phyloP scores from a whole-genome alignment of 306 rosid species.

The Luffa aegyptiaca region DNA sequence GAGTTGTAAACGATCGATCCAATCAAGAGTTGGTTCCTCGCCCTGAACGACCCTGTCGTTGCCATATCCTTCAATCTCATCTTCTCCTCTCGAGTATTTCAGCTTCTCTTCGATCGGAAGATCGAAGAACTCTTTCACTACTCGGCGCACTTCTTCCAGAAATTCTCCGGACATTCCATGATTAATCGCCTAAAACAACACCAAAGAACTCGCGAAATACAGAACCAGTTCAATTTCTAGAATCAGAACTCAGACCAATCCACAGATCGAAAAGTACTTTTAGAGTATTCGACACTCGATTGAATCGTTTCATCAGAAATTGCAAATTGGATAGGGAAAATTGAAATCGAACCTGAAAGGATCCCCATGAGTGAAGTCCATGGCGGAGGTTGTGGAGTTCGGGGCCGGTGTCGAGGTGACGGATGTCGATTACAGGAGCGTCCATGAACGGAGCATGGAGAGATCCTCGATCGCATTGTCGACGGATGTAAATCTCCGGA shows the following conservation, averaged over 20 bases:
- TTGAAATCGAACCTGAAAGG: conserved; percentile 22
- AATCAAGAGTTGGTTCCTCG: conserved; percentile 34
- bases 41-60: conserved; percentile 24
- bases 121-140: conserved; percentile 14
- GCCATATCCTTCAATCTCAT: conserved; percentile 43
- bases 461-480: too few species aligned
- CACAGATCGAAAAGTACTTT: too few species aligned
- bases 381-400: conserved; percentile 6
- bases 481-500: too few species aligned
- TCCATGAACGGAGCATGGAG: too few species aligned
- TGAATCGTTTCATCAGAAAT: too few species aligned
- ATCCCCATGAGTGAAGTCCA: conserved; percentile 24
- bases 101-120: conserved; percentile 38
- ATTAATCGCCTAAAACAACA: neutral
- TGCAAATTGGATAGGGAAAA: too few species aligned
- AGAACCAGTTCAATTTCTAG: too few species aligned
- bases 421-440: too few species aligned
- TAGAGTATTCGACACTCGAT: too few species aligned
- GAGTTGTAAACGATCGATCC: conserved; percentile 43
- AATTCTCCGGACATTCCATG: conserved; percentile 5
- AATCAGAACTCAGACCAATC: too few species aligned
- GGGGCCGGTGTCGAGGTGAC: too few species aligned
- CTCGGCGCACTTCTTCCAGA: neutral
- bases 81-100: conserved; percentile 27
- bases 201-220: neutral